phyloP scores from a whole-genome alignment of 345 rosid genomes.

The Erucastrum elatum region DNA sequence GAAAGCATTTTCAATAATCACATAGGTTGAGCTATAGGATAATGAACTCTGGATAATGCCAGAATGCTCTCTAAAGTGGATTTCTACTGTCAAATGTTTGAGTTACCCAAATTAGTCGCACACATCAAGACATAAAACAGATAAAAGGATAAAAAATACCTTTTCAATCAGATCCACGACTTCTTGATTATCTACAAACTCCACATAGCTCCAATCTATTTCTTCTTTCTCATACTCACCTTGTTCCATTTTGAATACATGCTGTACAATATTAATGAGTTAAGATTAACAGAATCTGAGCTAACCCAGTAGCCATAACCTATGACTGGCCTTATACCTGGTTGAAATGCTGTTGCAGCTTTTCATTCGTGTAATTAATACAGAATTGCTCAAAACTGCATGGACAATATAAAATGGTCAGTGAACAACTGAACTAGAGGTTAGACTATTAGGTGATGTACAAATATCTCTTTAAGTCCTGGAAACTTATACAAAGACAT shows the following conservation, averaged over 20 bases:
- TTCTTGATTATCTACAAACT: slow-evolving; percentile 89
- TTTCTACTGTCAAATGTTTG: slow-evolving; percentile 10
- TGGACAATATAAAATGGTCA: slow-evolving; percentile 8
- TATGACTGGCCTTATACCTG: slow-evolving; percentile 75
- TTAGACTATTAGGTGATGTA: slow-evolving; percentile 12
- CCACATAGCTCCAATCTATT: slow-evolving; percentile 85
- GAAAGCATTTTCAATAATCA: background rate
- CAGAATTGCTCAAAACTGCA: slow-evolving; percentile 94
- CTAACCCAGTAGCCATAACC: slow-evolving; percentile 33
- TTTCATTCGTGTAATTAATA: slow-evolving; percentile 89
- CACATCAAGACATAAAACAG: background rate
- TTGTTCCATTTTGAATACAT: slow-evolving; percentile 93
- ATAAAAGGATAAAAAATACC: slow-evolving; percentile 45
- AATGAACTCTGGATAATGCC: background rate
- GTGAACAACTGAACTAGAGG: slow-evolving; percentile 17
- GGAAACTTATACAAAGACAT: slow-evolving; percentile 4
- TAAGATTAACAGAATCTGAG: slow-evolving; percentile 37
- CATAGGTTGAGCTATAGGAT: slow-evolving; percentile 2
- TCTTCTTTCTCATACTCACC: slow-evolving; percentile 68
- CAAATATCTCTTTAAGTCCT: background rate
- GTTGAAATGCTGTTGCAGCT: slow-evolving; percentile 98
- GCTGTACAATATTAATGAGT: slow-evolving; percentile 50
- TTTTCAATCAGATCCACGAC: slow-evolving; percentile 87
- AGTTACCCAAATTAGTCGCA: slow-evolving; percentile 5
- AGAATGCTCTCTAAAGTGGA: slow-evolving; percentile 7